Base-by-base conservation (phyloP, 83 land plant genomes). In the Picea mariana region DNA sequence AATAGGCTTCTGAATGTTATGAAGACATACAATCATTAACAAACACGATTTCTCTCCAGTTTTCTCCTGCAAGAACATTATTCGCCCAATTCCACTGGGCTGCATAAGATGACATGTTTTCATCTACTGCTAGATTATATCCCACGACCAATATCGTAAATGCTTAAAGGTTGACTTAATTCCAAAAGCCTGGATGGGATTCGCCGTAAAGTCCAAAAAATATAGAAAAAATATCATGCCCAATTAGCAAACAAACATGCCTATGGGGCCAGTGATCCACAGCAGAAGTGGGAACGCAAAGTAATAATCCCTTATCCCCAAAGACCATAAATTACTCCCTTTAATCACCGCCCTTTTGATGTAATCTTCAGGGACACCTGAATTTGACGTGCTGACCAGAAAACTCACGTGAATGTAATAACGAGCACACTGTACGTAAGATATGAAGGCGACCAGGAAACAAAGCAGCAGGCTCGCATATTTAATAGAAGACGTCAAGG, bases 211-310 rank as follows among this genome's bases (percentile, higher is more conserved):
- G 82, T 85, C 86, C 0, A 85, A 71, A 6, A 75, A 65, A 44
- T 81, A 81, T 38, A 85, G 61, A 23, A 81, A 21, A 6, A 60
- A 40, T 0, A 90, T 89, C 83, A 84, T 75, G 49, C 60, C n/a
- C 7, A 87, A 21, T 0, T 86, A 87, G 40, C 82, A 64, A 17
- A 72, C 75, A 58, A 87, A 83, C 89, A 90, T 87, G 3, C 88
- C 86, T 0, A 90, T 82, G 1, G 89, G 89, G 2, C 92, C 92
- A 62, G 85, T 87, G 62, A 90, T 81, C 92, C 92, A 90, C 9
- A 90, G 58, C 58, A 90, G 79, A 81, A 90, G 15, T n/a, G 77
- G 49, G 77, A 80, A 78, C 11, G 92, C 87, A 68, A 90, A 87
- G 67, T 90, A 90, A 5, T 85, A 79, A 3, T 86, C 89, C 65